Conservation (phyloP, 2,329 filamentous ascomycete genomes). For the Epichloe hybrida region DNA sequence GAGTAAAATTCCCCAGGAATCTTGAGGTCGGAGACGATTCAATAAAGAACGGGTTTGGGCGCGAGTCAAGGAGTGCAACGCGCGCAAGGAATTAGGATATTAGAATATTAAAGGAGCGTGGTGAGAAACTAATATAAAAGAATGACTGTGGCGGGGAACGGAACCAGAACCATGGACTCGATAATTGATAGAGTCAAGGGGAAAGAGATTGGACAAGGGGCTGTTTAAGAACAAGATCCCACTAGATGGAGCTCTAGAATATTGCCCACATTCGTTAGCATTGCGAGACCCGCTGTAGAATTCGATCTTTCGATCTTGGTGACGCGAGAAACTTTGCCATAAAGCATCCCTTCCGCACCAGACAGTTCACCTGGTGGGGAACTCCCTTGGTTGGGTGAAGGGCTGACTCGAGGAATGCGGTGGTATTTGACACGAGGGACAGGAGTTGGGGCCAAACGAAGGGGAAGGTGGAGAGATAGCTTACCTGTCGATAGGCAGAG, state of each 20-base stretch:
- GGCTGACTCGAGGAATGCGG: slow-evolving; percentile 15
- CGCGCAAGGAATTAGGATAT: slow-evolving; percentile 33
- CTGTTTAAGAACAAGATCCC: slow-evolving; percentile 32
- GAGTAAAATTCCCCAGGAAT: slow-evolving; percentile 39
- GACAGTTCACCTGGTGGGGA: slow-evolving; percentile 7
- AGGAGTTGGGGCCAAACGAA: neutral
- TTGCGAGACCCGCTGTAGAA: slow-evolving; percentile 9
- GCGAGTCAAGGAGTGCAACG: slow-evolving; percentile 24
- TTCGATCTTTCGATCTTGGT: slow-evolving; percentile 10
- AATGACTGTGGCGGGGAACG: slow-evolving; percentile 41
- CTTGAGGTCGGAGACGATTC: slow-evolving; percentile 28
- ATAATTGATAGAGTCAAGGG: slow-evolving; percentile 15
- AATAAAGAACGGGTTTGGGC: slow-evolving; percentile 23
- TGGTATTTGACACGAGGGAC: slow-evolving; percentile 11
- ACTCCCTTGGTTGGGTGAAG: slow-evolving; percentile 17
- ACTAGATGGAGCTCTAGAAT: slow-evolving; percentile 28
- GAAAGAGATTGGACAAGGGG: slow-evolving; percentile 31
- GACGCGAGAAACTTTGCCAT: slow-evolving; percentile 9
- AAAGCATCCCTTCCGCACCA: slow-evolving; percentile 6
- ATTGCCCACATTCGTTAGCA: slow-evolving; percentile 18
- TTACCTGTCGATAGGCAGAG: slow-evolving; percentile 37
- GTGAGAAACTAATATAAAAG: slow-evolving; percentile 37
- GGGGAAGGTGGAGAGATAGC: slow-evolving; percentile 19
- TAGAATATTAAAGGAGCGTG: slow-evolving; percentile 47
- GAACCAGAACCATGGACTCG: slow-evolving; percentile 30